Base-by-base conservation (phyloP, 371 early-diverging fungal species). In the Batkoa obscura region DNA sequence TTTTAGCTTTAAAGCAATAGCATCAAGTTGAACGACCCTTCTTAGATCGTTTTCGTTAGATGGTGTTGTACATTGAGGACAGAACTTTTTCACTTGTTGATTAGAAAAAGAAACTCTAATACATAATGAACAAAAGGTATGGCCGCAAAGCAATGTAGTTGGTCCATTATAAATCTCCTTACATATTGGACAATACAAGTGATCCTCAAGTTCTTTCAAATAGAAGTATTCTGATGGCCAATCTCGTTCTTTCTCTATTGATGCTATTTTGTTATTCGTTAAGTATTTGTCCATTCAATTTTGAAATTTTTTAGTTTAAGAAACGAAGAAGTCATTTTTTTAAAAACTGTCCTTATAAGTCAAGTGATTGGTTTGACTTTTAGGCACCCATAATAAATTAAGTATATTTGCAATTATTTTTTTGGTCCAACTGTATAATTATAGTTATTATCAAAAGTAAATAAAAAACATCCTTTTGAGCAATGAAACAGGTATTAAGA, bases 111-210 rank as follows among this genome's bases (percentile, higher is more conserved):
- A 15, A 15, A 15, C 9, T 15, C 48, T 15, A 30, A 47, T 23
- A 32, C 48, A 47, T 30, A 9, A 6, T 32, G 48, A 47, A 32
- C 48, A 47, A n/a, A 47, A 47, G 48, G 48, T 47, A 47, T 47
- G 48, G 9, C 48, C 48, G n/a, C 48, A 47, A 9, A 8, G 48
- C 8, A 32, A 15, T n/a, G 48, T 23, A 15, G 31, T 30, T 15
- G 48, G 48, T 6, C 23, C 48, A n/a, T 47, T 15, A 32, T 47
- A 47, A n/a, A 47, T 23, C 48, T 47, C 48, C n/a, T 47, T 47
- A 47, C 48, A 47, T 12, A 47, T 47, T 10, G 23, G 23, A 30
- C 48, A 47, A 9, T 23, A 10, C 9, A 47, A 23, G 31, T 23
- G 48, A 12, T 47, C 48, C 48, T 47, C 48, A 15, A 47, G 9